Evolutionary conservation across 129 eudicot species (phyloP), one percentile per base, ranked within the genome.

Genomic region (Flaveria robusta): DNA sequence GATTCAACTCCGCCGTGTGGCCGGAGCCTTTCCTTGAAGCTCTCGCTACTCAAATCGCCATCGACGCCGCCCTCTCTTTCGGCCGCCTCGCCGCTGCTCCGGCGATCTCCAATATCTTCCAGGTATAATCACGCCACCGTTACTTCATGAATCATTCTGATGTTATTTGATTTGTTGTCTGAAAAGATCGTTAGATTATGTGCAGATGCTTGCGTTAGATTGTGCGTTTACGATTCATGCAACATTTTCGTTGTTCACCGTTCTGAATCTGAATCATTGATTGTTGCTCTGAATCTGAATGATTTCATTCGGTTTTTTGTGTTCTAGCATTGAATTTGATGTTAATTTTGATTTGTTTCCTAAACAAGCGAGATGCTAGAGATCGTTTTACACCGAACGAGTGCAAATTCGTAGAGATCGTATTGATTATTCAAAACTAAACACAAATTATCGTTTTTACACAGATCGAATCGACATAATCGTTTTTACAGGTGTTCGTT

Each of bases 21-120:
- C 98, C 98, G 34, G 98, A 88, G 81, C 98, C 96, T 0, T 92
- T 92, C 59, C 77, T 93, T 3, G 98, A 93, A 77, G 91, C 97
- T 23, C 86, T 93, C 2, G 92, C 97, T 20, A 51, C 86, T 29
- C 91, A 84, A 26, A 81, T 90, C 16, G 98, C 97, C 55, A 70
- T 83, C 75, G 91, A 90, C 56, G 96, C 96, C 62, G 85, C 92
- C 41, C 62, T 54, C 56, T 82, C 89, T 0, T 15, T 24, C 5
- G 96, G 96, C 31, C 92, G 97, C 69, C 97, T 93, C 47, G 89
- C 87, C 54, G 95, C 87, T 63, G 98, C 97, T 54, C 88, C 80
- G 3, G 96, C 96, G 9, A 87, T 93, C 8, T 79, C 20, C 69
- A 79, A 82, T 70, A 80, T 93, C 49, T 93, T 93, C 41, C 98